Percentiles rank a stretch among this genome's conserved stretches.
Evolutionary conservation across 768 basidiomycete genomes (phyloP).

Genomic region (Suillus brevipes): DNA sequence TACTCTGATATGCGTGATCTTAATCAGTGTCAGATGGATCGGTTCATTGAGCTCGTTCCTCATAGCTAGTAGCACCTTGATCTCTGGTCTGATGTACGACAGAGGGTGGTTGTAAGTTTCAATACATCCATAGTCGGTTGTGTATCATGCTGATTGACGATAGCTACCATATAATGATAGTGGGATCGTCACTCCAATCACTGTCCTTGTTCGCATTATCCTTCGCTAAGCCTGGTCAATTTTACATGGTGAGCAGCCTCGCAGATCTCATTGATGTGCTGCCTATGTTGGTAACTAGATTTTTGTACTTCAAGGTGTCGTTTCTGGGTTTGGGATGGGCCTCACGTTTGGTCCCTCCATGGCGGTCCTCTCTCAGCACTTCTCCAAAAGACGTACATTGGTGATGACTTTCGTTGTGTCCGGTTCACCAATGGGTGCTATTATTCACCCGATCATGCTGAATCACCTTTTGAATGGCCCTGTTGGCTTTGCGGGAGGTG

Average conservation of each 20-base stretch:
- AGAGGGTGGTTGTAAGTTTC: constrained; percentile 42
- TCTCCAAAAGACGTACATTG: constrained; percentile 39
- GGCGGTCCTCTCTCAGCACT: constrained; percentile 46
- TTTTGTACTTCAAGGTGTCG: constrained; percentile 45
- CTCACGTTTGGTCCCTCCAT: constrained; percentile 45
- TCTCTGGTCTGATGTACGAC: constrained; percentile 45
- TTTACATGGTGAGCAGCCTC: constrained; percentile 23
- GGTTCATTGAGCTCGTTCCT: constrained; percentile 46
- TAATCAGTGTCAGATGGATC: constrained; percentile 27
- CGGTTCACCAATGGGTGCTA: constrained; percentile 53
- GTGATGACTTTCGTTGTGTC: constrained; percentile 48
- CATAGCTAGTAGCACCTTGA: constrained; percentile 35
- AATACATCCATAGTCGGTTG: constrained; percentile 7
- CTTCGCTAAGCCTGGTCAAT: constrained; percentile 25
- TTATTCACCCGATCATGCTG: constrained; percentile 60
- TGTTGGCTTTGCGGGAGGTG: constrained; percentile 45
- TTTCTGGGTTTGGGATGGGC: constrained; percentile 42
- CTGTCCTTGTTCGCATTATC: constrained; percentile 31
- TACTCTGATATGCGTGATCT: constrained; percentile 28
- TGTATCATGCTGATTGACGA: constrained; percentile 23
- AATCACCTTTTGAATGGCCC: constrained; percentile 45
- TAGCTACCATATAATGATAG: constrained; percentile 12
- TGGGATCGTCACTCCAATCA: constrained; percentile 16
- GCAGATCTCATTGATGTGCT: neutral
- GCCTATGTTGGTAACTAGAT: constrained; percentile 24